Base-by-base conservation (phyloP, 148 eudicot species). In the Rheum nobile region DNA sequence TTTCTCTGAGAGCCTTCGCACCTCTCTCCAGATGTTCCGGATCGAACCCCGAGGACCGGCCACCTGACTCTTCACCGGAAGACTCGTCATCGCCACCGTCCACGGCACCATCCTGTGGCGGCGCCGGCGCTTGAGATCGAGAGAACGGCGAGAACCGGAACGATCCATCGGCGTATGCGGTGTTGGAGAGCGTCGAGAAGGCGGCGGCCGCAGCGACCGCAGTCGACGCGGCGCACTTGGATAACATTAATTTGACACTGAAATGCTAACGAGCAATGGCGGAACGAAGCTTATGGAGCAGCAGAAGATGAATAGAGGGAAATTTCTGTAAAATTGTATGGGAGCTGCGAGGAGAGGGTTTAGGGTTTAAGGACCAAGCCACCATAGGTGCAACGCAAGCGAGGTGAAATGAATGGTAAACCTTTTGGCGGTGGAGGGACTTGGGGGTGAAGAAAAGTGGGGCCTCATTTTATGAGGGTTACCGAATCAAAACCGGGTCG, bases 1-100 rank as follows among this genome's bases (percentile, higher is more conserved):
- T 92, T 71, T 92, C 84, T 28, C 91, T 82, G 17, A 87, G 86
- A 35, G 92, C 96, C 70, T 82, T 86, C 12, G 99, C 97, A 4
- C 89, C 98, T 68, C 93, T 83, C 75, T 91, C 98, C 26, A 91
- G 65, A n/a, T 87, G 46, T 29, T 87, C 91, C 9, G 91, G 87
- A 77, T 95, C 89, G 31, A 95, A 91, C 5, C 97, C 97, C 1
- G 84, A 48, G 3, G 54, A 42, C 21, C 80, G 72, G 17, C 84
- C 79, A 43, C 75, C 82, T 0, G 84, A 61, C 41, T 88, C 96
- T 44, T 89, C 92, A 12, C 74, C 88, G 26, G 81, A 37, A 50
- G 80, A 35, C 0, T 75, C 79, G 31, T 29, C 17, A 11, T 22
- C 17, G 73, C 75, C 50, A 76, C 50, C 12, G 83, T 13, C 42